These are phyloP conservation scores for Penicillium tannophilum DNA, from an alignment of 495 filamentous ascomycete genomes.

Conservation along the genomic window DNA sequence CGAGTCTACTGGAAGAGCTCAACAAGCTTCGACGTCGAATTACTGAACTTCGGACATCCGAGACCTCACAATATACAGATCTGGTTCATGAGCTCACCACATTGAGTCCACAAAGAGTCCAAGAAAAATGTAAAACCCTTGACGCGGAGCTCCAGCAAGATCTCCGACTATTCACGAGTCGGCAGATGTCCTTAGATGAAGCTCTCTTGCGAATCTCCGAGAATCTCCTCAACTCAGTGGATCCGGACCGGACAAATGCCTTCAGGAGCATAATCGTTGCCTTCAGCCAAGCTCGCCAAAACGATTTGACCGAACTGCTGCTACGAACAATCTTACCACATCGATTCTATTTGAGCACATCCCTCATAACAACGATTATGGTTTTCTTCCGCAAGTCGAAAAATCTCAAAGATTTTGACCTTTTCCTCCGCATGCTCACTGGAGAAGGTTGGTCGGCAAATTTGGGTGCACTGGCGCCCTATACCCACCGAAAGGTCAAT, in stretches of 20 bases:
- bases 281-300: constrained; percentile 45
- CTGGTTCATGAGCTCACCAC: constrained; percentile 25
- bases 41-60: constrained; percentile 25
- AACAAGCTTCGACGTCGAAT: constrained; percentile 36
- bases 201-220: constrained; percentile 38
- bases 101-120: constrained; percentile 14
- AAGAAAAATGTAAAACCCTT: constrained; percentile 23
- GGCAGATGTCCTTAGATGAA: constrained; percentile 41
- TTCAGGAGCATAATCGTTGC: constrained; percentile 39
- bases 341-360: constrained; percentile 38
- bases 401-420: constrained; percentile 46
- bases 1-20: constrained; percentile 37
- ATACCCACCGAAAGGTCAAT: constrained; percentile 26
- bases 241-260: constrained; percentile 40
- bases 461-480: constrained; percentile 30
- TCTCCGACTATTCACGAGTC: constrained; percentile 31
- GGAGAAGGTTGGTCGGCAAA: constrained; percentile 41
- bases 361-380: constrained; percentile 41
- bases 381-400: constrained; percentile 45
- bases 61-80: constrained; percentile 30
- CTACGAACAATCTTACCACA: constrained; percentile 44
- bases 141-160: constrained; percentile 37
- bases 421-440: constrained; percentile 44
- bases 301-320: constrained; percentile 43
- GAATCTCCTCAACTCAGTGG: constrained; percentile 35